Evolutionary conservation across 371 early-diverging fungal genomes (phyloP).

Genomic region (Saksenaea oblongispora): DNA sequence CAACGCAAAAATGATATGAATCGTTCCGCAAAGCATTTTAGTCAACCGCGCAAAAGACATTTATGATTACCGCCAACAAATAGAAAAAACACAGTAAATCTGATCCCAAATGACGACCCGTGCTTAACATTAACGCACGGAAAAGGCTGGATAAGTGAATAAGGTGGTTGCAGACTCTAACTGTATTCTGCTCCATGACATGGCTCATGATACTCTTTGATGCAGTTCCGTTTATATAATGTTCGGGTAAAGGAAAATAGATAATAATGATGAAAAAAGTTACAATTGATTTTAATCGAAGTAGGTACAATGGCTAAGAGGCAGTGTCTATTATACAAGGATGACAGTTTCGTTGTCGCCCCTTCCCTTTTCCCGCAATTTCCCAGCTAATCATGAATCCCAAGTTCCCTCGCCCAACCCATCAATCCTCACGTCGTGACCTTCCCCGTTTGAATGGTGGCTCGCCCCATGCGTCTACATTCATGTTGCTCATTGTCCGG

Average conservation of each 20-base stretch:
- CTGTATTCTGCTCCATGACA: too few species aligned
- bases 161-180: too few species aligned
- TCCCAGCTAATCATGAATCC: neutral
- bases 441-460: slow-evolving; percentile 43
- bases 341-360: neutral
- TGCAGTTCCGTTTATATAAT: too few species aligned
- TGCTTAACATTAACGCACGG: too few species aligned
- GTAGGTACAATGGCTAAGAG: neutral
- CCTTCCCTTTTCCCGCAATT: neutral
- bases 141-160: too few species aligned
- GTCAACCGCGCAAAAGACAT: too few species aligned
- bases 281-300: neutral
- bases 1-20: too few species aligned
- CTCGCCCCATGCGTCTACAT: slow-evolving; percentile 29
- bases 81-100: too few species aligned
- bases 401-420: neutral
- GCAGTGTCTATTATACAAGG: neutral
- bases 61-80: too few species aligned
- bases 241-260: slow-evolving; percentile 9
- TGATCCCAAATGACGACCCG: too few species aligned
- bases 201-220: too few species aligned
- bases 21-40: too few species aligned
- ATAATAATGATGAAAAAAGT: slow-evolving; percentile 2
- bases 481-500: slow-evolving; percentile 24
- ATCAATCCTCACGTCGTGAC: slow-evolving; percentile 35